phyloP scores from a whole-genome alignment of 495 filamentous ascomycete species.

The Talaromyces nanjingensis region DNA sequence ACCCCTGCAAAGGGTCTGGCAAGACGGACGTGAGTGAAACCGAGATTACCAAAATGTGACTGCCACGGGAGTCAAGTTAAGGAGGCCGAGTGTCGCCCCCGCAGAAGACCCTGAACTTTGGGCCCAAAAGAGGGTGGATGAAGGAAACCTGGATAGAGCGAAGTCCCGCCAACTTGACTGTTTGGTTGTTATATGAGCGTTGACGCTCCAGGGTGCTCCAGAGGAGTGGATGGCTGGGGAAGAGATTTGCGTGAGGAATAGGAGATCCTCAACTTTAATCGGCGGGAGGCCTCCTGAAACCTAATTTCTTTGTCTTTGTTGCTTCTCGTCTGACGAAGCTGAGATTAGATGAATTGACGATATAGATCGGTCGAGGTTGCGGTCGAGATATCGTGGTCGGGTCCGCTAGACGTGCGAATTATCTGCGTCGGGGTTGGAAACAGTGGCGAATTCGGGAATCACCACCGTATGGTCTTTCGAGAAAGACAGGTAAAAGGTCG shows the following conservation, averaged over 20 bases:
- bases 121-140: conserved; percentile 88
- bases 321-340: neutral
- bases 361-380: neutral
- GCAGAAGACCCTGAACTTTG: conserved; percentile 82
- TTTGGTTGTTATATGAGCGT: conserved; percentile 23
- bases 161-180: conserved; percentile 97
- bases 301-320: neutral
- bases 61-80: conserved; percentile 61
- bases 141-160: conserved; percentile 68
- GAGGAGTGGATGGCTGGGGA: neutral
- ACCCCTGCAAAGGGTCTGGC: conserved; percentile 42
- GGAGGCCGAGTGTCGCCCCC: conserved; percentile 97
- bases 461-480: neutral
- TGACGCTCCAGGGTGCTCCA: conserved; percentile 7
- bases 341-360: neutral
- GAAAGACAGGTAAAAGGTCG: neutral
- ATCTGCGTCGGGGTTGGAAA: neutral
- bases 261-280: neutral
- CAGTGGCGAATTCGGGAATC: neutral
- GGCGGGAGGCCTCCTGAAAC: neutral
- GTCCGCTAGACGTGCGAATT: neutral
- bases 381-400: neutral
- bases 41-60: conserved; percentile 20
- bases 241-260: neutral
- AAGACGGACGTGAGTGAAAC: conserved; percentile 36